Evolutionary conservation across 108 stramenopile species (phyloP), one percentile per base, ranked within the genome.

Genomic region (Cylindrotheca fusiformis): DNA sequence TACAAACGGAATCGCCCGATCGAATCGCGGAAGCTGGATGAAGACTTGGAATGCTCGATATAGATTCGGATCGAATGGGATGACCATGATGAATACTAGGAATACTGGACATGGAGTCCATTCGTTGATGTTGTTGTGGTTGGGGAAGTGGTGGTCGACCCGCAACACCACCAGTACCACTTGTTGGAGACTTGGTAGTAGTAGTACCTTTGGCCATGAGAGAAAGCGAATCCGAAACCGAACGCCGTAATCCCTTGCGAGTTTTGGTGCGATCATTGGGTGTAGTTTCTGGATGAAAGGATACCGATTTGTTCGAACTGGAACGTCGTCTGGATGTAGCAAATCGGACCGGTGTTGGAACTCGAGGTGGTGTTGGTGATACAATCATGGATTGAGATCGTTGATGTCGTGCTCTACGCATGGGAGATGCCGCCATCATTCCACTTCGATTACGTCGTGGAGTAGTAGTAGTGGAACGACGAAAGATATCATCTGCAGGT

Each of bases 11-110:
- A 33, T 77, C 61, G 52, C 45, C 66, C 25, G 63, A 49, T 10
- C 69, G 68, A 55, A 76, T 48, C 30, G 69, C 58, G 44, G 59
- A 32, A 10, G 32, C 75, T 55, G 55, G 69, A 55, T 65, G 75
- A 8, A 76, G 27, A 17, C 68, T 64, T 2, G 75, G 75, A 41
- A 76, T 61, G 48, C 65, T 67, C 25, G 63, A 10, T 6, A 65
- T 50, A 0, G 68, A 76, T n/a, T 76, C 59, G 21, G 60, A 53
- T 31, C 65, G 64, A 28, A 77, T 46, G 0, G 68, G 68, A 48
- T 65, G 41, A 0, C 44, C 69, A 46, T 67, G 69, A 52, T 71
- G 76, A 10, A 77, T 25, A 12, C 65, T 67, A 4, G 76, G 76
- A 51, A 77, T 58, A 59, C 60, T 63, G 23, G 76, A 52, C 2